phyloP scores from a whole-genome alignment of 768 basidiomycete species.

The Exidia glandulosa region DNA sequence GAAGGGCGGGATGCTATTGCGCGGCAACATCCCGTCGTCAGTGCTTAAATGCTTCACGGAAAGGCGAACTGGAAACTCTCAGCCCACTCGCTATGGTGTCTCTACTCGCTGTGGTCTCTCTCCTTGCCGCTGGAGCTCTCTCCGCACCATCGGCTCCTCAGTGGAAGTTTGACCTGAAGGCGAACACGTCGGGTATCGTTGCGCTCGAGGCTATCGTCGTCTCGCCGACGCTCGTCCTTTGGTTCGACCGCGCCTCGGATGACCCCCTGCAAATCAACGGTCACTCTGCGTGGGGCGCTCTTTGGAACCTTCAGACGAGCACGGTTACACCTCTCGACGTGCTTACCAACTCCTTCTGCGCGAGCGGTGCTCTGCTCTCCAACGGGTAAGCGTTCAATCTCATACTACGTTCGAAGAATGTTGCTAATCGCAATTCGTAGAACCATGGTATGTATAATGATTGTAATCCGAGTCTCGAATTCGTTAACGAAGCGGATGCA shows the following conservation, averaged over 20 bases:
- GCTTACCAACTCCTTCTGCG: slow-evolving; percentile 74
- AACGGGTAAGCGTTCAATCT: too few relatives aligned
- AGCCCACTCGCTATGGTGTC: not conserved
- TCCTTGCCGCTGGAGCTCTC: not conserved
- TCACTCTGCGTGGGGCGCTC: slow-evolving; percentile 16
- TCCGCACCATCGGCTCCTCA: not conserved
- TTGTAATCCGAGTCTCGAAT: not conserved
- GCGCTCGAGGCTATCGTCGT: slow-evolving; percentile 16
- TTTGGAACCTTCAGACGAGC: slow-evolving; percentile 15
- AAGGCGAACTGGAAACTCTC: not conserved
- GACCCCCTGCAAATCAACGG: slow-evolving; percentile 13
- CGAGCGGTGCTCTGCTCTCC: slow-evolving; percentile 33
- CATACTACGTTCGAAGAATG: too few relatives aligned
- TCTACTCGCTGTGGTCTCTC: not conserved
- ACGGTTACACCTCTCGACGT: slow-evolving; percentile 20
- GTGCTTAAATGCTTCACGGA: not conserved
- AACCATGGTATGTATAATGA: slow-evolving; percentile 18
- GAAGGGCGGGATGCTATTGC: too few relatives aligned
- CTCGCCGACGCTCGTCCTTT: slow-evolving; percentile 12
- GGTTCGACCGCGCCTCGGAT: slow-evolving; percentile 14
- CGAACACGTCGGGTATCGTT: slow-evolving; percentile 11
- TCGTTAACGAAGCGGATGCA: not conserved
- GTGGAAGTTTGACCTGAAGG: not conserved
- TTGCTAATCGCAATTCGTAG: too few relatives aligned
- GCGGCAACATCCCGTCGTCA: not conserved